Evolutionary conservation across 2,329 filamentous ascomycete genomes (phyloP), one percentile per base, ranked within the genome.

Genomic region (Cercospora berteroae): DNA sequence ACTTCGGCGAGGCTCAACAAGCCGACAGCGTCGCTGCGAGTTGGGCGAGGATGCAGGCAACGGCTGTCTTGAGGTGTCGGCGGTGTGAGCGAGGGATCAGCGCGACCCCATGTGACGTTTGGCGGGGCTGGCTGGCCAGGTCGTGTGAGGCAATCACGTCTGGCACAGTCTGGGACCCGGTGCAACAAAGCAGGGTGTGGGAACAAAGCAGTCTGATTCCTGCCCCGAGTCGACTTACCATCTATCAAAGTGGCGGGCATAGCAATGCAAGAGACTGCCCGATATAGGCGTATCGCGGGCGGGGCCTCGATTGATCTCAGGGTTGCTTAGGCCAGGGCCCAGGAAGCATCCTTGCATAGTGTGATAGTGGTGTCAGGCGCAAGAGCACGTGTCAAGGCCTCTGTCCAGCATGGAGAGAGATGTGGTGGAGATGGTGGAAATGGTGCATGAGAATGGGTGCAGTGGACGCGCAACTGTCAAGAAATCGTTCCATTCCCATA

Each of bases 61-160:
- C 29, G 52, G 52, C 52, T 57, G 52, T 29, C 25, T 57, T 57
- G 52, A 29, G 52, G 25, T n/a, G 52, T 57, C 52, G 52, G 52
- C 52, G 52, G 52, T 57, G 52, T 57, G 52, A 18, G 52, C 52
- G n/a, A 57, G 52, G 25, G 52, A 57, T 57, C 52, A 57, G 52
- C 23, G 52, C 20, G 10, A 31, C 52, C 20, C 52, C 52, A 57
- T 57, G 52, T 57, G 52, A 57, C 52, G 52, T 31, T 20, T 57
- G 52, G 52, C 52, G 52, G 52, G 52, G 52, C 52, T n/a, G 52
- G 52, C 52, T 13, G 52, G 16, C 27, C 52, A 29, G 52, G 52
- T 57, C 52, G 20, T 57, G 52, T 57, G 52, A 57, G 52, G 52
- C 12, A 33, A 57, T 57, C 52, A 57, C 52, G 52, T 57, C 52